A percentile compares a stretch with the other conserved stretches of the same genome.
phyloP scores from a whole-genome alignment of 2,329 filamentous ascomycete genomes.

The Cordyceps farinosa region DNA sequence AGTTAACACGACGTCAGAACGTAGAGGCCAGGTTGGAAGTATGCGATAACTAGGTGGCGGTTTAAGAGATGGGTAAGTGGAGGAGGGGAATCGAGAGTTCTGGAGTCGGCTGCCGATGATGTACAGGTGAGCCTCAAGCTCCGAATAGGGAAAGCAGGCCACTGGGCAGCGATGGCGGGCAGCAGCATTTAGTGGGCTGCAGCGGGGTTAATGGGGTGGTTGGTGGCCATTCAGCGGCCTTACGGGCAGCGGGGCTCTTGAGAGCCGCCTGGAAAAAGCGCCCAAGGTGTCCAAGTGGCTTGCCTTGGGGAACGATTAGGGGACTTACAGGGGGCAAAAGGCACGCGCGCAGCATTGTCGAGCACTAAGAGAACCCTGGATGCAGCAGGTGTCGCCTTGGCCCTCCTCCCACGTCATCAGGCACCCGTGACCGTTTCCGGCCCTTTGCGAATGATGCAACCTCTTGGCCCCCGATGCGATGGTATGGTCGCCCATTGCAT shows the following conservation, averaged over 20 bases:
- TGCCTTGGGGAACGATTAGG: neutral
- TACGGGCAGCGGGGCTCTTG: too few species aligned
- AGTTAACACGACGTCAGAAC: neutral
- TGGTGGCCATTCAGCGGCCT: too few species aligned
- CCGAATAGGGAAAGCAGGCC: constrained; percentile 9
- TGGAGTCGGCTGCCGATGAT: neutral
- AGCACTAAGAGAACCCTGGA: neutral
- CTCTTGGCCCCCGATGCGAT: constrained; percentile 4
- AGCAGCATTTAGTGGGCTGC: neutral
- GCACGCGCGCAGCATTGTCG: neutral
- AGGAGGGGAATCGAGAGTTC: constrained; percentile 7
- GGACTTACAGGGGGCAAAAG: neutral
- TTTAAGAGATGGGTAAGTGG: neutral
- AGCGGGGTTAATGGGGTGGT: neutral
- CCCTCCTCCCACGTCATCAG: constrained; percentile 11
- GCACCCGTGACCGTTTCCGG: constrained; percentile 11
- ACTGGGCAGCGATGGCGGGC: neutral
- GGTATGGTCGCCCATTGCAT: neutral
- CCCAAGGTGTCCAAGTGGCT: neutral
- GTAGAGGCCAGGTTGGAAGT: constrained; percentile 7
- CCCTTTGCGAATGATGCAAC: neutral
- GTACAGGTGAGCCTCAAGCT: constrained; percentile 9
- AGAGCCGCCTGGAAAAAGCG: neutral
- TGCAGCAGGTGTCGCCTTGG: neutral
- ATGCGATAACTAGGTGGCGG: neutral